These are phyloP conservation scores for Myriosclerotinia duriaeana DNA, from an alignment of 2,329 filamentous ascomycete species.

Conservation along the genomic window DNA sequence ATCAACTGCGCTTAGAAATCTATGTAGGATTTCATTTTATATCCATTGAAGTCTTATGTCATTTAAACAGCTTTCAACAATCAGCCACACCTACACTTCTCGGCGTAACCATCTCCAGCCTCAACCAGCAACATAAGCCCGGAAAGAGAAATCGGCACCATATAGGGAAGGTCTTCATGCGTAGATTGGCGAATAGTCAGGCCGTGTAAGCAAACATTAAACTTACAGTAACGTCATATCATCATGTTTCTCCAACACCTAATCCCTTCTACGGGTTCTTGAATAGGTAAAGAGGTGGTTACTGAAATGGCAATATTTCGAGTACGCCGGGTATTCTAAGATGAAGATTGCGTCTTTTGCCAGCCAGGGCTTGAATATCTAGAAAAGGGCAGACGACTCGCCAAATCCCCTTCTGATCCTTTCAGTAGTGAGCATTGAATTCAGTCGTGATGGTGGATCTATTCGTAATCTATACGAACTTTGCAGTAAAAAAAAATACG, in stretches of 20 bases:
- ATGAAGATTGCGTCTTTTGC: constrained; percentile 1
- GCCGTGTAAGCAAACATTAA: background rate
- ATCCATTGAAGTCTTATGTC: background rate
- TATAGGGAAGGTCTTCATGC: too few species aligned
- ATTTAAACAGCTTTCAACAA: constrained; percentile 6
- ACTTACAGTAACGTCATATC: background rate
- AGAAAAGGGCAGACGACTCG: background rate
- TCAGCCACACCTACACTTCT: constrained; percentile 5
- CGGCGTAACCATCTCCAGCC: background rate
- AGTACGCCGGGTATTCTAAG: background rate
- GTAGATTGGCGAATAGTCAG: background rate
- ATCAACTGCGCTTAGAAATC: background rate
- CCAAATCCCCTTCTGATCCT: background rate
- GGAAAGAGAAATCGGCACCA: background rate
- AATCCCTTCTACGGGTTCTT: background rate
- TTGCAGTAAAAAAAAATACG: background rate
- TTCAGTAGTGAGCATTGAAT: background rate
- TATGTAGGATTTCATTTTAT: background rate
- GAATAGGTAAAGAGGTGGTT: background rate
- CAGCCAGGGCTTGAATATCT: background rate
- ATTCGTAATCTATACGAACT: background rate
- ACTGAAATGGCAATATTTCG: background rate
- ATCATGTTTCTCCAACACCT: background rate
- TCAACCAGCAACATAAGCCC: background rate
- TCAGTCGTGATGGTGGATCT: constrained; percentile 5